Conservation (phyloP, 352 stramenopile species). For the Pythium guiyangense region DNA sequence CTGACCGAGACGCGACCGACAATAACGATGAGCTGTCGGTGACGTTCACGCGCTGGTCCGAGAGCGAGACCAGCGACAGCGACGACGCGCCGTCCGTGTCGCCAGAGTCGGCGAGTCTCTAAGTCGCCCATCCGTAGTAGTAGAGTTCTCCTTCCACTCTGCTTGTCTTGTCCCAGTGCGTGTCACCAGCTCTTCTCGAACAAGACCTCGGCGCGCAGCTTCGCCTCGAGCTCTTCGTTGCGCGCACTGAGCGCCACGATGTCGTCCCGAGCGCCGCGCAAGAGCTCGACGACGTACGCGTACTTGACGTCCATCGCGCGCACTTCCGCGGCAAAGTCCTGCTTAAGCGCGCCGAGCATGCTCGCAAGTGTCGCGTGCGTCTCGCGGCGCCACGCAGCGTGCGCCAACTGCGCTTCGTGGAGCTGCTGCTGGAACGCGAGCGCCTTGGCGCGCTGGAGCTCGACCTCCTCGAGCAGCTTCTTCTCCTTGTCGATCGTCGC, state of each 20-base stretch:
- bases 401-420: slow-evolving; percentile 47
- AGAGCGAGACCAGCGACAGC: not conserved
- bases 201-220: slow-evolving; percentile 30
- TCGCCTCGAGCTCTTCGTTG: slow-evolving; percentile 56
- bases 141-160: not conserved
- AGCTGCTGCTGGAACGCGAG: slow-evolving; percentile 57
- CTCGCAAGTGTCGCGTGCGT: slow-evolving; percentile 34
- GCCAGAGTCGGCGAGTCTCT: too few species aligned
- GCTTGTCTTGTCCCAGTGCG: too few species aligned
- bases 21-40: slow-evolving; percentile 3
- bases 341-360: slow-evolving; percentile 47
- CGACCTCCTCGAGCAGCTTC: slow-evolving; percentile 68
- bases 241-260: slow-evolving; percentile 41
- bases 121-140: not conserved
- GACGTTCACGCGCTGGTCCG: slow-evolving; percentile 1
- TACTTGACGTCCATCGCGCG: slow-evolving; percentile 46
- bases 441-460: slow-evolving; percentile 43
- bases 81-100: not conserved
- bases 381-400: slow-evolving; percentile 49
- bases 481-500: slow-evolving; percentile 75
- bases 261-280: slow-evolving; percentile 61
- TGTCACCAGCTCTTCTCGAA: slow-evolving; percentile 33
- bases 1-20: not conserved
- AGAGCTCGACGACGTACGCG: slow-evolving; percentile 35
- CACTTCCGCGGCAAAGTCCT: slow-evolving; percentile 47